Base-by-base conservation (phyloP, 768 basidiomycete species). In the Leccinum broughii region DNA sequence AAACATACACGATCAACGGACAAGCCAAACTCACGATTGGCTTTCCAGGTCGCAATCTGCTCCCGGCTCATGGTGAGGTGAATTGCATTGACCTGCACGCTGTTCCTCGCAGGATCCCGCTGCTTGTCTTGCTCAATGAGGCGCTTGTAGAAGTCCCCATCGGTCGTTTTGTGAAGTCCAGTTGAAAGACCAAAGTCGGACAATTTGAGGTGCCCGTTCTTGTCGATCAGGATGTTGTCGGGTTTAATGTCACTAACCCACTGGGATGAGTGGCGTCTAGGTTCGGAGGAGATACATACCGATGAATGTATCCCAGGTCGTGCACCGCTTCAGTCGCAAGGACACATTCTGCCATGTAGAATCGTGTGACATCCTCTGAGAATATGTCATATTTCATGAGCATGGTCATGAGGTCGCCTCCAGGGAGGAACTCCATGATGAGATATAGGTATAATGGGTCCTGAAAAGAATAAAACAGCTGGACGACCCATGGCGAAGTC, bases 351-450 rank as follows among this genome's bases (percentile, higher is more conserved):
- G 96, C 96, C 86, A 99, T 97, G 76, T 99, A 99, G 77, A 99
- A 98, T 60, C 96, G 88, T 32, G 94, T 95, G 39, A 98, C 96
- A 71, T 98, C 96, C 75, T 98, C 97, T 7, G 93, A 93, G 78
- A 98, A 98, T 8, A 96, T 91, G 74, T 98, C 96, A 76, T 99
- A 98, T 76, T 98, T 98, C 89, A 99, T 99, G 67, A 99, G 80
- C 96, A 98, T 99, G 13, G 97, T 98, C 96, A 99, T 98, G 63
- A 99, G 80, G 73, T 99, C 96, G 22, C 96, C 96, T 50, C 96
- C 96, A 39, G 86, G 85, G 48, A 87, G 80, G 76, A 89, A 90
- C 76, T 90, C 89, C 96, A 99, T 99, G 80, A 99, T 92, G 61
- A 99, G 85, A 78, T 98, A 99, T 28, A 99, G 86, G 72, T 96